phyloP scores from a whole-genome alignment of 2,329 filamentous ascomycete species.

The Rutstroemia sp. region DNA sequence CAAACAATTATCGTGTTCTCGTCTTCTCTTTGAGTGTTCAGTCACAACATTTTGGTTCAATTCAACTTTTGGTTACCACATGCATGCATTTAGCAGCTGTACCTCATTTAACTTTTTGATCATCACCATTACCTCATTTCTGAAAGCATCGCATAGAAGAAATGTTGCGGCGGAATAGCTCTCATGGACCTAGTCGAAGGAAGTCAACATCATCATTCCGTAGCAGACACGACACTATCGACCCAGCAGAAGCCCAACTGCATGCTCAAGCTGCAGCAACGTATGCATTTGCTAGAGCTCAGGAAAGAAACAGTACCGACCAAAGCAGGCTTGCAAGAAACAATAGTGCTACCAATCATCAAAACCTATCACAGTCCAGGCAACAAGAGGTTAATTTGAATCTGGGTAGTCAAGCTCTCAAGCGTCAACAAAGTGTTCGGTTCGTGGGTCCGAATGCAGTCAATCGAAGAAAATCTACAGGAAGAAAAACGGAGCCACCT shows the following conservation, averaged over 20 bases:
- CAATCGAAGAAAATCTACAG: slow-evolving; percentile 19
- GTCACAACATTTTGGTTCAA: slow-evolving; percentile 9
- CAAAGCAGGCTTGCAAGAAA: slow-evolving; percentile 20
- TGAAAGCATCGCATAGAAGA: slow-evolving; percentile 15
- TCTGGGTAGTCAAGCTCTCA: slow-evolving; percentile 26
- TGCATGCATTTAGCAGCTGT: slow-evolving; percentile 19
- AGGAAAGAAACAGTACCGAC: slow-evolving; percentile 34
- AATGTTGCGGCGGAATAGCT: slow-evolving; percentile 36
- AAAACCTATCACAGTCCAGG: background rate
- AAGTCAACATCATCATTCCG: slow-evolving; percentile 47
- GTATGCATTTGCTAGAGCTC: slow-evolving; percentile 51
- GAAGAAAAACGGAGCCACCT: slow-evolving; percentile 16
- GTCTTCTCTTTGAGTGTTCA: slow-evolving; percentile 5
- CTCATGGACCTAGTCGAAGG: slow-evolving; percentile 39
- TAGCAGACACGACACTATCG: slow-evolving; percentile 41
- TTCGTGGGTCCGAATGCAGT: slow-evolving; percentile 32
- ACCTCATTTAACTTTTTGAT: slow-evolving; percentile 26
- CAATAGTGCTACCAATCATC: slow-evolving; percentile 11
- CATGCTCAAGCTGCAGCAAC: slow-evolving; percentile 57
- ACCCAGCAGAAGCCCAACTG: slow-evolving; percentile 42
- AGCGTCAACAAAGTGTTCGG: slow-evolving; percentile 47
- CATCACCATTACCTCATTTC: slow-evolving; percentile 19
- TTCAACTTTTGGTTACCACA: slow-evolving; percentile 28
- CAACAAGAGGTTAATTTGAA: slow-evolving; percentile 21
- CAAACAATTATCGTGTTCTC: slow-evolving; percentile 14